Evolutionary conservation across 495 filamentous ascomycete genomes (phyloP).

Genomic region (Tuber umbilicatum): DNA sequence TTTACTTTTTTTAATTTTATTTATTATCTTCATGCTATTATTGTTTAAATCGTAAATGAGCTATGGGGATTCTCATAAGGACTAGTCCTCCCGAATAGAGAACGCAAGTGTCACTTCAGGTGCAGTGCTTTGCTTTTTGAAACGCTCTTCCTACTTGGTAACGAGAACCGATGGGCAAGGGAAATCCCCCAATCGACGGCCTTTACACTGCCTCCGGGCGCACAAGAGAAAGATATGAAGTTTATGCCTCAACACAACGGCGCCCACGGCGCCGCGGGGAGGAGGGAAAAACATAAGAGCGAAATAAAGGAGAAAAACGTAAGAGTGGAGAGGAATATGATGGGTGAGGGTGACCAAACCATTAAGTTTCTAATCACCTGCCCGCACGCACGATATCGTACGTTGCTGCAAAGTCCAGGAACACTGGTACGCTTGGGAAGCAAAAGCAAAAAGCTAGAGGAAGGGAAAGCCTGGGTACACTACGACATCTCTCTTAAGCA

Average conservation of each 20-base stretch:
- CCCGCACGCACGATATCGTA: background rate
- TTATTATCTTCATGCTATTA: constrained; percentile 15
- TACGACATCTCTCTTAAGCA: background rate
- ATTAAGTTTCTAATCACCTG: background rate
- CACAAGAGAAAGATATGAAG: background rate
- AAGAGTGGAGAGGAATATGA: constrained; percentile 9
- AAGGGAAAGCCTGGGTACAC: background rate
- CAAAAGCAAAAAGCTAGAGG: background rate
- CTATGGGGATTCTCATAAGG: constrained; percentile 3
- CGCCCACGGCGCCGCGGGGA: background rate
- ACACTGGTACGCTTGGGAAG: background rate
- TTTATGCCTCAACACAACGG: background rate
- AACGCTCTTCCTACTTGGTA: constrained; percentile 31
- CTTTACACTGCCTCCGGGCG: background rate
- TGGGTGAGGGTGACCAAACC: background rate
- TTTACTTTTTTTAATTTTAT: constrained; percentile 26
- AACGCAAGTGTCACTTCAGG: constrained; percentile 23
- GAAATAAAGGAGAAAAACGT: constrained; percentile 7
- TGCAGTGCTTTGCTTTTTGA: constrained; percentile 36
- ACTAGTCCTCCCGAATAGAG: constrained; percentile 19
- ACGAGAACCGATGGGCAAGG: constrained; percentile 33
- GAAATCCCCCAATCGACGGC: constrained; percentile 30
- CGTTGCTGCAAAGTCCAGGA: background rate
- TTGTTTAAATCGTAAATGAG: background rate
- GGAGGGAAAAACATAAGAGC: constrained; percentile 7